phyloP scores from a whole-genome alignment of 768 basidiomycete genomes.

The Lentinus tigrinus region DNA sequence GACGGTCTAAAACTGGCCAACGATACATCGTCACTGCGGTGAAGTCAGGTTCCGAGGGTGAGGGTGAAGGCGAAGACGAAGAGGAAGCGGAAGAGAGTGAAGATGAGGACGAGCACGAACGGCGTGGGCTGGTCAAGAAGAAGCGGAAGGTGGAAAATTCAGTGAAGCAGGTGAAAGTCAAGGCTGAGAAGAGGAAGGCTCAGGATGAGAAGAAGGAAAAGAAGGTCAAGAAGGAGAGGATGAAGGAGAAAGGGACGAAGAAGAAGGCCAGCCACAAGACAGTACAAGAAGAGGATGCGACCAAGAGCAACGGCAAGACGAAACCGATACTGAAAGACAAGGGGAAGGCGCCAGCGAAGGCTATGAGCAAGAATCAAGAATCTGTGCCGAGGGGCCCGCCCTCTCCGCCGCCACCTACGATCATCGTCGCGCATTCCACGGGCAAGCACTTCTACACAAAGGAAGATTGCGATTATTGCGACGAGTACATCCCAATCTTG shows the following conservation, averaged over 20 bases:
- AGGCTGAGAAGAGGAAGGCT: not conserved
- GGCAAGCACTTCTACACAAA: slow-evolving; percentile 41
- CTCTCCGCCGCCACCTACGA: slow-evolving; percentile 18
- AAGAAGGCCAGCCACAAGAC: not conserved
- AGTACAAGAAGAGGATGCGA: not conserved
- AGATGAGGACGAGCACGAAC: not conserved
- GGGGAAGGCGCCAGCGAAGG: not conserved
- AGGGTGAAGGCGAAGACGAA: not conserved
- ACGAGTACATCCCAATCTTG: slow-evolving; percentile 43
- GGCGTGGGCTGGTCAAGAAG: not conserved
- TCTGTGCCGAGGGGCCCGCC: not conserved
- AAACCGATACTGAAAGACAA: not conserved
- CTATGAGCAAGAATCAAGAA: not conserved
- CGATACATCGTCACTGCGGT: not conserved
- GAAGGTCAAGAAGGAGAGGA: not conserved
- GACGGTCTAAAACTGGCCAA: not conserved
- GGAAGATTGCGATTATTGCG: slow-evolving; percentile 49
- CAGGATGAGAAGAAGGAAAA: not conserved
- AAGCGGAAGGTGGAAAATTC: not conserved
- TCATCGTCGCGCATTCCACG: not conserved
- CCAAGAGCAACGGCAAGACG: not conserved
- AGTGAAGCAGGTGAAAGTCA: not conserved
- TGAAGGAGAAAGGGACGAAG: not conserved
- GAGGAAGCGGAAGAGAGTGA: slow-evolving; percentile 3
- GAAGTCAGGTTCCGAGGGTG: not conserved